Evolutionary conservation across 2,329 filamentous ascomycete genomes (phyloP).

Genomic region (Fusarium goolgardi): DNA sequence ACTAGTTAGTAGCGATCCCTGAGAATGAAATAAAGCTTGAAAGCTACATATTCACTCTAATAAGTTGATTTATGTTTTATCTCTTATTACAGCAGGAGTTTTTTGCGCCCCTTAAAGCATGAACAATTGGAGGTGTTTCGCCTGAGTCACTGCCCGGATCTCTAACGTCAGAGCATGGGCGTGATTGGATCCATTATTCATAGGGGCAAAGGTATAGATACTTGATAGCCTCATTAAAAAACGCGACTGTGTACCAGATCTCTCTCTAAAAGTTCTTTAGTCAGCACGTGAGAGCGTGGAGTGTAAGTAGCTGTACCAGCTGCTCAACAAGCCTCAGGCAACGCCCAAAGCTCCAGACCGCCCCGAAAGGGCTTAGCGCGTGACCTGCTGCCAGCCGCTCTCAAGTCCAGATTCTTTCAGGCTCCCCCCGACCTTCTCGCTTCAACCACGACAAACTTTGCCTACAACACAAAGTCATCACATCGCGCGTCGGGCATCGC

Average conservation of each 20-base stretch:
- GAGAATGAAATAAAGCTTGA: neutral
- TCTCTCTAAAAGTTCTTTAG: constrained; percentile 21
- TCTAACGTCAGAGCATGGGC: constrained; percentile 29
- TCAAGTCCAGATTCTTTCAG: constrained; percentile 60
- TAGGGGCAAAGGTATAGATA: constrained; percentile 34
- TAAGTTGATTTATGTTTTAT: neutral
- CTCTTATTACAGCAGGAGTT: neutral
- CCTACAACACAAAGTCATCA: constrained; percentile 56
- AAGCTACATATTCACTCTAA: too few relatives aligned
- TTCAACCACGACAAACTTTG: constrained; percentile 60
- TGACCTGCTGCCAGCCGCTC: constrained; percentile 51
- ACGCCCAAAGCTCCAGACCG: constrained; percentile 28
- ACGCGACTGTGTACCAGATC: constrained; percentile 6
- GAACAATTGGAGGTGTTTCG: constrained; percentile 36
- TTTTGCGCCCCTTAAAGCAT: constrained; percentile 8
- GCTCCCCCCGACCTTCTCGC: constrained; percentile 54
- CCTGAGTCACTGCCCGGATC: constrained; percentile 44
- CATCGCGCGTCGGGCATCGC: constrained; percentile 66
- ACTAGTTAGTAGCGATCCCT: too few relatives aligned
- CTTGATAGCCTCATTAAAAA: constrained; percentile 16
- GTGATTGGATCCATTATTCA: constrained; percentile 15
- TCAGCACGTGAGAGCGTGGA: constrained; percentile 40
- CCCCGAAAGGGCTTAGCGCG: constrained; percentile 39
- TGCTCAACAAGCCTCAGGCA: constrained; percentile 42
- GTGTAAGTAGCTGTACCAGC: constrained; percentile 31